A percentile compares a stretch with the other conserved stretches of the same genome.
phyloP scores from a whole-genome alignment of 257 asterid genomes.

The Anisodus tanguticus region DNA sequence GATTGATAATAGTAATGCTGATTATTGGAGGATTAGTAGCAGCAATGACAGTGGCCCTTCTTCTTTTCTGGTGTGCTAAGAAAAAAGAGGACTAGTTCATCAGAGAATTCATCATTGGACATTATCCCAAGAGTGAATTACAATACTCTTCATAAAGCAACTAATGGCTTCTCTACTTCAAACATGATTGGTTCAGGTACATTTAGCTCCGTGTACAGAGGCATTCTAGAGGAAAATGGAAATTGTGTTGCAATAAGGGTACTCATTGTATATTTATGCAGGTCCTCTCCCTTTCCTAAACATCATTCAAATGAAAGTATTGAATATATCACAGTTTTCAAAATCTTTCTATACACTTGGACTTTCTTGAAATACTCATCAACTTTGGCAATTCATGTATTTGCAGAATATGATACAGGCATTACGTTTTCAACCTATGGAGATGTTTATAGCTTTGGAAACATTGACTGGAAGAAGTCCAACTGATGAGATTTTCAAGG shows the following conservation, averaged over 20 bases:
- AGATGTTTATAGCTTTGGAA: conserved; percentile 47
- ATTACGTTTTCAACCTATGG: conserved; percentile 36
- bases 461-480: conserved; percentile 44
- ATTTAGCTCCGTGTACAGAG: conserved; percentile 37
- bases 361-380: neutral
- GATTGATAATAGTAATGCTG: conserved; percentile 3
- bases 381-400: neutral
- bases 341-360: neutral
- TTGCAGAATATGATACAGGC: conserved; percentile 45
- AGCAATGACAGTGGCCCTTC: neutral
- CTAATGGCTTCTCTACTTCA: conserved; percentile 31
- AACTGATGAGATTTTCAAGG: conserved; percentile 34
- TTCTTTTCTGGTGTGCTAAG: neutral
- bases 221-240: conserved; percentile 30
- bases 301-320: no score
- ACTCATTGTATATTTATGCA: neutral
- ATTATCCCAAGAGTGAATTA: conserved; percentile 31
- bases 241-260: conserved; percentile 37
- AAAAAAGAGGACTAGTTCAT: neutral
- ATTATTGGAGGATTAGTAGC: neutral
- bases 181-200: conserved; percentile 35
- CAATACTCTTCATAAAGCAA: conserved; percentile 30
- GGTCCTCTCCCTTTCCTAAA: neutral
- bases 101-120: neutral
- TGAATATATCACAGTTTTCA: neutral